These are phyloP conservation scores for Medicago truncatula DNA, from an alignment of 306 rosid genomes.

Conservation along the genomic window MtrunA17r5.0-ANR NC_053043.1:49155501-49156000, in stretches of 20 bases:
- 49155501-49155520: conserved; percentile 24
- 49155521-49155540: conserved; percentile 1
- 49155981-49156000: conserved; percentile 91
- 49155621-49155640: not conserved
- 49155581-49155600: not conserved
- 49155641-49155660: not conserved
- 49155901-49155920: conserved; percentile 98
- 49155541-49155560: not conserved
- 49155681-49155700: not conserved
- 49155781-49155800: not conserved
- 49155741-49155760: not conserved
- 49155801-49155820: conserved; percentile 11
- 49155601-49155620: conserved; percentile 1
- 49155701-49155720: not conserved
- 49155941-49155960: conserved; percentile 97
- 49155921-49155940: conserved; percentile 99
- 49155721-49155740: conserved; percentile 23
- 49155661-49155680: not conserved
- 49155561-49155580: conserved; percentile 4
- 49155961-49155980: conserved; percentile 98
- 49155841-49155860: conserved; percentile 92
- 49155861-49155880: conserved; percentile 88
- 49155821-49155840: conserved; percentile 38
- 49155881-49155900: conserved; percentile 98
- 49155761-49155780: conserved; percentile 1